These are phyloP conservation scores for Sordariomycetes sp. DNA, from an alignment of 2,329 filamentous ascomycete genomes.

Conservation along the genomic window DNA sequence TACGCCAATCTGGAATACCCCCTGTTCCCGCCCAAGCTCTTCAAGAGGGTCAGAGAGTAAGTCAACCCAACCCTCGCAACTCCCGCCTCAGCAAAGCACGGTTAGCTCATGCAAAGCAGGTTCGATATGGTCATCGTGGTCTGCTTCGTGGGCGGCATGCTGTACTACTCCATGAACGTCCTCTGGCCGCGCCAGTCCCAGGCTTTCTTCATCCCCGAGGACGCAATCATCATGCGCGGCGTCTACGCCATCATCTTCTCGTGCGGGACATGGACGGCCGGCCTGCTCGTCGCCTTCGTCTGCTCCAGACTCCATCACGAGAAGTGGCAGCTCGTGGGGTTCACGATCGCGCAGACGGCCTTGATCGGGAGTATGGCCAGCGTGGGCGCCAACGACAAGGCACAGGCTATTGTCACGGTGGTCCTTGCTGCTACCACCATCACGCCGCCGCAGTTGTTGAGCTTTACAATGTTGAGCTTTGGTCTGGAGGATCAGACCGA, in stretches of 20 bases:
- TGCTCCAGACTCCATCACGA: constrained; percentile 19
- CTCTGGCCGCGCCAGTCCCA: constrained; percentile 18
- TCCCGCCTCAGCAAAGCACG: neutral
- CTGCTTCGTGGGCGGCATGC: constrained; percentile 20
- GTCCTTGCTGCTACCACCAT: constrained; percentile 18
- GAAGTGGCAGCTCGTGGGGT: constrained; percentile 23
- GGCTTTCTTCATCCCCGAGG: constrained; percentile 12
- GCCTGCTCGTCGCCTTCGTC: neutral
- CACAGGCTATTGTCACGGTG: constrained; percentile 22
- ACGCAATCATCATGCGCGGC: constrained; percentile 13
- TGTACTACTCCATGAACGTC: constrained; percentile 20
- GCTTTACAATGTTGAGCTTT: constrained; percentile 23
- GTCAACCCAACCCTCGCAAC: neutral
- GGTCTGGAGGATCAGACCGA: constrained; percentile 23
- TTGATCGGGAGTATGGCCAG: constrained; percentile 23
- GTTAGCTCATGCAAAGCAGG: no score
- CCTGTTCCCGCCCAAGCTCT: constrained; percentile 18
- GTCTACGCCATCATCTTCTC: constrained; percentile 17
- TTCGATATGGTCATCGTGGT: constrained; percentile 19
- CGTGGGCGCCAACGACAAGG: constrained; percentile 18
- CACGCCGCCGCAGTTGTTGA: constrained; percentile 20
- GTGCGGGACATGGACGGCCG: constrained; percentile 14
- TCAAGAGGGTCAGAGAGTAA: constrained; percentile 11
- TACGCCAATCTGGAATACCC: constrained; percentile 17
- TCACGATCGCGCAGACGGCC: constrained; percentile 21